A percentile compares a stretch with the other conserved stretches of the same genome.
Evolutionary conservation across 2,329 filamentous ascomycete genomes (phyloP).

Genomic region (Aspergillus costaricaensis): DNA sequence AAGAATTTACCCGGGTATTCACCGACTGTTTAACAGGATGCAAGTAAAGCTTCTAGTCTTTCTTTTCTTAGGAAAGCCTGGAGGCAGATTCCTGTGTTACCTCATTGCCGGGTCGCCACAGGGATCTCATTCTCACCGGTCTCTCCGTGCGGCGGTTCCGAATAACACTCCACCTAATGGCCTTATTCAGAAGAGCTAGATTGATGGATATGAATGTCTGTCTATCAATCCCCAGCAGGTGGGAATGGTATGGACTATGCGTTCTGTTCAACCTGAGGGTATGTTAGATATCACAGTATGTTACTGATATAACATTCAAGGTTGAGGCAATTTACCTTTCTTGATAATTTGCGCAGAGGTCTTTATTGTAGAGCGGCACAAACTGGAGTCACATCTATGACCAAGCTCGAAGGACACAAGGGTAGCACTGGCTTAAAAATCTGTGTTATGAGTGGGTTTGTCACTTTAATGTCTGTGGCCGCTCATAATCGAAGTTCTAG

Average conservation of each 20-base stretch:
- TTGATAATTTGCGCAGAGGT: too few species aligned
- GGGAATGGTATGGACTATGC: not conserved
- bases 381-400: not conserved
- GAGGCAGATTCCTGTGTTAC: not conserved
- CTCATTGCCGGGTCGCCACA: not conserved
- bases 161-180: not conserved
- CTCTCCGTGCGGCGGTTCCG: not conserved
- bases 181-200: not conserved
- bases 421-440: not conserved
- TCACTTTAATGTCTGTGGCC: not conserved
- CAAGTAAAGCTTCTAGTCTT: not conserved
- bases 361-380: not conserved
- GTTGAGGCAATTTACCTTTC: too few species aligned
- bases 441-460: not conserved
- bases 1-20: conserved; percentile 1
- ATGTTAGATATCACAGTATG: too few species aligned
- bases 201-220: not conserved
- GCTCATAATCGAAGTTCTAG: not conserved
- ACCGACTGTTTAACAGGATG: not conserved
- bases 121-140: not conserved
- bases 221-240: not conserved
- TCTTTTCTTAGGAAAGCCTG: not conserved
- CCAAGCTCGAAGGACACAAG: not conserved
- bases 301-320: too few species aligned
- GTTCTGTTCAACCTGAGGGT: not conserved